phyloP scores from a whole-genome alignment of 192 early-diverging fungal species.

The Podila epigama region DNA sequence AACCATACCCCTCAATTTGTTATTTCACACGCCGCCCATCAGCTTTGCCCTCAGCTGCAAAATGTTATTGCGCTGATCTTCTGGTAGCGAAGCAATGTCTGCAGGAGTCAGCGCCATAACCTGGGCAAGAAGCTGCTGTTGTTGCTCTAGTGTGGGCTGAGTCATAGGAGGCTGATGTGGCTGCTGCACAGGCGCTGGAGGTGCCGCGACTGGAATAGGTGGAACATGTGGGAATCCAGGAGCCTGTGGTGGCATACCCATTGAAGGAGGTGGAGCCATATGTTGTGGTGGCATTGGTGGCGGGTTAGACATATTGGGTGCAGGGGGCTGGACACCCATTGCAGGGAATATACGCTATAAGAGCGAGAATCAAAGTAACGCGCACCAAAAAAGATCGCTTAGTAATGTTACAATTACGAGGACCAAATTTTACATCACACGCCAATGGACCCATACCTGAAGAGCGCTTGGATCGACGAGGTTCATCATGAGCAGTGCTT shows the following conservation, averaged over 20 bases:
- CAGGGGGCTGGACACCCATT: conserved; percentile 5
- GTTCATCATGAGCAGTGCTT: conserved; percentile 80
- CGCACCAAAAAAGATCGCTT: too few relatives aligned
- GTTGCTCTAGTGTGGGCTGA: conserved; percentile 57
- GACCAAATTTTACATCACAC: too few relatives aligned
- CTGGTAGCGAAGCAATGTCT: conserved; percentile 80
- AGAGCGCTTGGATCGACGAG: conserved; percentile 73
- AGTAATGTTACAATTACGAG: too few relatives aligned
- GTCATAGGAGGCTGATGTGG: conserved; percentile 10
- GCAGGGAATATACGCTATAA: conserved; percentile 29
- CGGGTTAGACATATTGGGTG: conserved; percentile 10
- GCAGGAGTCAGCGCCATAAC: conserved; percentile 82
- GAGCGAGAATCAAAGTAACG: too few relatives aligned
- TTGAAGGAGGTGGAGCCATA: conserved; percentile 10
- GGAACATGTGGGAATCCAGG: conserved; percentile 2
- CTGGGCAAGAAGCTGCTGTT: conserved; percentile 79
- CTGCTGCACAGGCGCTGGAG: conserved; percentile 12
- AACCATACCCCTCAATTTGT: not conserved
- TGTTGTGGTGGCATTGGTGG: conserved; percentile 34
- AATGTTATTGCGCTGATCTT: conserved; percentile 81
- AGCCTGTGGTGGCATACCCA: not conserved
- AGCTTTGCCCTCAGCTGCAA: conserved; percentile 55
- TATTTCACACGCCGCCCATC: conserved; percentile 10
- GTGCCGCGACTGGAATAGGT: conserved; percentile 16
- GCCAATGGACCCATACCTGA: conserved; percentile 59